Evolutionary conservation across 2,329 filamentous ascomycete species (phyloP).

Genomic region (Arthrobotrys conoides): DNA sequence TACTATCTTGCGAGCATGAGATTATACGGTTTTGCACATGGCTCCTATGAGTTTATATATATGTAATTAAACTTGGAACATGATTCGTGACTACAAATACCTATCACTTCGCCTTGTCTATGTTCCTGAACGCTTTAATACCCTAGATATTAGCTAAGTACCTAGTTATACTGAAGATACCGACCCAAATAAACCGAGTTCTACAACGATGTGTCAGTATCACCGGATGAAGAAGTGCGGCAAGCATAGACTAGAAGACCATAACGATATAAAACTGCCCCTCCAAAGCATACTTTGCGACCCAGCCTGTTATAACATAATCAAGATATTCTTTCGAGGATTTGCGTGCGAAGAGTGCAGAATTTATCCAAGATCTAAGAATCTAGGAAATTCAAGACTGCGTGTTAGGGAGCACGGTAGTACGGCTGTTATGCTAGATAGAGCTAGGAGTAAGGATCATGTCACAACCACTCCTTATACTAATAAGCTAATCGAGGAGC

Average conservation of each 20-base stretch:
- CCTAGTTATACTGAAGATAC: too few relatives aligned
- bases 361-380: not conserved
- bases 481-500: not conserved
- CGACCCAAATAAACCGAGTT: too few relatives aligned
- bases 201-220: conserved; percentile 36
- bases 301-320: conserved; percentile 1
- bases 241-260: conserved; percentile 7
- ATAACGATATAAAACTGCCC: not conserved
- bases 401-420: not conserved
- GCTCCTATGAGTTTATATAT: not conserved
- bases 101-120: too few relatives aligned
- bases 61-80: too few relatives aligned
- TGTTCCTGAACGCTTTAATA: not conserved
- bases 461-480: not conserved
- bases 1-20: not conserved
- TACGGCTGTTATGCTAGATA: not conserved
- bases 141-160: too few relatives aligned
- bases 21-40: too few relatives aligned
- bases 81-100: too few relatives aligned
- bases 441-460: not conserved
- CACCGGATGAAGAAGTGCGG: conserved; percentile 33
- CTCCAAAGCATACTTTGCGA: conserved; percentile 30
- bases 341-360: conserved; percentile 29
- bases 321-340: conserved; percentile 18
- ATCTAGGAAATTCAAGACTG: not conserved